Conservation (phyloP, 257 asterid species). For the Solanum sparsipilum region DNA sequence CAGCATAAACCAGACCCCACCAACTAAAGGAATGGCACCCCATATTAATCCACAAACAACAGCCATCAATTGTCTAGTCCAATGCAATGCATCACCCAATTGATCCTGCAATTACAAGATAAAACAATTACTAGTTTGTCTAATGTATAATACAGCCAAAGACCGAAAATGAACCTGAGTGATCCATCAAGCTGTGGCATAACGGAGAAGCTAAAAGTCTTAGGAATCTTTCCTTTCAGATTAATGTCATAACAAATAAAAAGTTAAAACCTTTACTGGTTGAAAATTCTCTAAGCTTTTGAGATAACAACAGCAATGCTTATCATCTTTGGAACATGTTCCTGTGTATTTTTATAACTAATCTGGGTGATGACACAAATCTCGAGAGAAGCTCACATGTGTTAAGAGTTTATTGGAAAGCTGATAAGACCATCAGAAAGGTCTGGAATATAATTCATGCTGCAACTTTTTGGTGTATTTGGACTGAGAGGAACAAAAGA, state of each 20-base stretch:
- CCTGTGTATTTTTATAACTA: background rate
- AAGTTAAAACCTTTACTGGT: background rate
- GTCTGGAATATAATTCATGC: background rate
- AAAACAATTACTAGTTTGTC: slow-evolving; percentile 6
- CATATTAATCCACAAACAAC: slow-evolving; percentile 73
- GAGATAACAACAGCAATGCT: background rate
- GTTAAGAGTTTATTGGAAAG: background rate
- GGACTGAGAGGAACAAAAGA: background rate
- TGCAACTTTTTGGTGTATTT: background rate
- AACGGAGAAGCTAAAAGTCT: background rate
- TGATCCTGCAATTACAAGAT: slow-evolving; percentile 54
- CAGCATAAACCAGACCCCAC: slow-evolving; percentile 85
- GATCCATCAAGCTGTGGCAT: background rate
- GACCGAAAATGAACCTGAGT: background rate
- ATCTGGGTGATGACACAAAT: background rate
- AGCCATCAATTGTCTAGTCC: slow-evolving; percentile 86
- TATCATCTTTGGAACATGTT: background rate
- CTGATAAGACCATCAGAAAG: background rate
- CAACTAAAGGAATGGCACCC: slow-evolving; percentile 91
- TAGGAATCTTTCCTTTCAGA: background rate
- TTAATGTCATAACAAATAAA: background rate
- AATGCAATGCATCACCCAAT: slow-evolving; percentile 83
- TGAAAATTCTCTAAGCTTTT: background rate
- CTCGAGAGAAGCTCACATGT: background rate
- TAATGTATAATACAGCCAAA: background rate